Base-by-base conservation (phyloP, 2,329 filamentous ascomycete genomes). In the Beauveria sp. region DNA sequence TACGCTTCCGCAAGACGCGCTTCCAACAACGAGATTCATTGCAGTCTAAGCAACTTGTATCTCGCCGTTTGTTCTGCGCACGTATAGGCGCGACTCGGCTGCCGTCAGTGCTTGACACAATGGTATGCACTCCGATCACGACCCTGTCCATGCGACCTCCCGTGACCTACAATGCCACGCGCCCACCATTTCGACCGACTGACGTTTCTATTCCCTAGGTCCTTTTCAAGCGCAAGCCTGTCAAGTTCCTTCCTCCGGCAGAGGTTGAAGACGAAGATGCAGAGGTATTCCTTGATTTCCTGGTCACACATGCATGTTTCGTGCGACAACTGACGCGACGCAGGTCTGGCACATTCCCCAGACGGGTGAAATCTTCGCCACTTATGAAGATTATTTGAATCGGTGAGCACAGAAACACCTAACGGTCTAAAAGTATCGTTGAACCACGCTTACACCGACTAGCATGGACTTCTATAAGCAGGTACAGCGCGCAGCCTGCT, bases 391-490 rank as follows among this genome's bases (percentile, higher is more conserved):
- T 47, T 99, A 96, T 75, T 77, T 97, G 41, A 82, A 84, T 67
- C 86, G 92, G 91, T 93, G 80, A 72, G 87, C 71, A 64, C 16
- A 28, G 12, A 22, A 20, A 44, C 22, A 55, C 18, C 10, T 28
- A 40, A 28, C 26, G 2, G 16, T 28, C 18, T 26, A 14, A 50
- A 63, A 30, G 41, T 58, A 57, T 52, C 54, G 18, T 53, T 12
- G 62, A 53, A 9, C 30, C 16, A 4, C 24, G 55, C 64, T 65
- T 47, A 64, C 70, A 66, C 52, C 4, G 46, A 61, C 44, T 18
- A 96, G 91, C 62, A 88, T 92, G 82, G 92, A 97, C 72, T 97
- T 96, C 71, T 96, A 96, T 73, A 92, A 89, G 67, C 91, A 96
- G 84, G 90, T 90, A 79, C 69, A 82, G 41, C 46, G 46, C 40